phyloP scores from a whole-genome alignment of 1,139 yeast genomes.

The Geotrichum candidum region DNA sequence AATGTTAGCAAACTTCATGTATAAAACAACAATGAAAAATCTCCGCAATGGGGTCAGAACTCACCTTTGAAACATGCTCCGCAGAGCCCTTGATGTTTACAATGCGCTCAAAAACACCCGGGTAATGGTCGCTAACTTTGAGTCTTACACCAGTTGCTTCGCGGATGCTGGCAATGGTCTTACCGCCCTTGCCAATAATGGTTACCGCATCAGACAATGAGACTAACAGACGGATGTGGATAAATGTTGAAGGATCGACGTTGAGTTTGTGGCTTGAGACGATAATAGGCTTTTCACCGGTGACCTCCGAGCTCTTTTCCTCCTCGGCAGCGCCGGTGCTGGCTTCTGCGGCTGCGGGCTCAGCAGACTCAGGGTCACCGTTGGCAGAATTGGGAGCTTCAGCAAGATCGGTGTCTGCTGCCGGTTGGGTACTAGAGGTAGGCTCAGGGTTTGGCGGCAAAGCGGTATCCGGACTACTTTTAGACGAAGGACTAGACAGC shows the following conservation, averaged over 20 bases:
- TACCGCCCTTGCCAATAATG: conserved; percentile 76
- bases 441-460: neutral
- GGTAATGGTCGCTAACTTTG: conserved; percentile 70
- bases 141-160: conserved; percentile 61
- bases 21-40: neutral
- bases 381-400: neutral
- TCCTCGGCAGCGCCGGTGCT: neutral
- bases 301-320: neutral
- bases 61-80: conserved; percentile 62
- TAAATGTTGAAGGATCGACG: conserved; percentile 49
- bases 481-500: neutral
- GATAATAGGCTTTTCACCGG: conserved; percentile 11
- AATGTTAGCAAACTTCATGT: neutral
- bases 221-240: conserved; percentile 67
- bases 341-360: neutral
- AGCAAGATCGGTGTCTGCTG: neutral
- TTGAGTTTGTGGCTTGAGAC: conserved; percentile 17
- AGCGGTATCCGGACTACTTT: neutral
- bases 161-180: conserved; percentile 59
- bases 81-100: conserved; percentile 71
- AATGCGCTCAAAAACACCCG: conserved; percentile 71
- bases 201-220: conserved; percentile 71
- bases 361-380: neutral
- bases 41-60: conserved; percentile 3
- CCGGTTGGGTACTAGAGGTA: neutral